A percentile compares a stretch with the other conserved stretches of the same genome.
Conservation (phyloP, 2,329 filamentous ascomycete species). For the Colletotrichum camelliae region DNA sequence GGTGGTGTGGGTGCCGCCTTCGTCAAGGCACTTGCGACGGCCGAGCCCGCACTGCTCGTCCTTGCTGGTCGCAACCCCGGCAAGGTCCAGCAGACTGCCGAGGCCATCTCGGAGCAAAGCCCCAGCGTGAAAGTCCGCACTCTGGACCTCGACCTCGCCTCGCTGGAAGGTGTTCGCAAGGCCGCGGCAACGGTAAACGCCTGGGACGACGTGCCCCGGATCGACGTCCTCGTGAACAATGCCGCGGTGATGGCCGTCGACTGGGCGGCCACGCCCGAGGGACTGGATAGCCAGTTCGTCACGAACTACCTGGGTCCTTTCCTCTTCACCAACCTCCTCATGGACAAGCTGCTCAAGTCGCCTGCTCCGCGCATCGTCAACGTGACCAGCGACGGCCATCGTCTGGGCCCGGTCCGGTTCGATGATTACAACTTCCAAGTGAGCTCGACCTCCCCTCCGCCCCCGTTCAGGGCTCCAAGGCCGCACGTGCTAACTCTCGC, state of each 20-base stretch:
- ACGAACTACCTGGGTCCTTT: constrained; percentile 53
- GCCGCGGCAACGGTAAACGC: constrained; percentile 39
- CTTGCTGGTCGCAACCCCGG: constrained; percentile 47
- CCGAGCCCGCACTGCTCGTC: constrained; percentile 45
- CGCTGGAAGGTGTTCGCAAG: constrained; percentile 40
- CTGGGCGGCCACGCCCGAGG: constrained; percentile 40
- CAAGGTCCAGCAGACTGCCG: constrained; percentile 44
- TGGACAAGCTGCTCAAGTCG: constrained; percentile 44
- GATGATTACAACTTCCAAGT: constrained; percentile 36
- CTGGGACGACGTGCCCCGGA: constrained; percentile 33
- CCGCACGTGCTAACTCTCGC: constrained; percentile 19
- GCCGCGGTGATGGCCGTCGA: constrained; percentile 46
- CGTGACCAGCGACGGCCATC: constrained; percentile 39
- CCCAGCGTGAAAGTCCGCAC: constrained; percentile 37
- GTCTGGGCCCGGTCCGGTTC: constrained; percentile 34
- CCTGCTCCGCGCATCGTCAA: constrained; percentile 43
- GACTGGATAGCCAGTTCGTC: constrained; percentile 49
- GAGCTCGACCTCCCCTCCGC: constrained; percentile 15
- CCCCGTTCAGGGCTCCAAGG: too few species aligned
- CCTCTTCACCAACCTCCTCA: constrained; percentile 49
- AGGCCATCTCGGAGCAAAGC: constrained; percentile 34
- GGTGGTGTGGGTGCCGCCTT: constrained; percentile 42
- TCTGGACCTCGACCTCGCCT: constrained; percentile 43
- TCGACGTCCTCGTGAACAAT: constrained; percentile 51
- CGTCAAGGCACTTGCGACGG: constrained; percentile 41